These are phyloP conservation scores for Didymella exigua DNA, from an alignment of 2,329 filamentous ascomycete species.

Conservation along the genomic window DNA sequence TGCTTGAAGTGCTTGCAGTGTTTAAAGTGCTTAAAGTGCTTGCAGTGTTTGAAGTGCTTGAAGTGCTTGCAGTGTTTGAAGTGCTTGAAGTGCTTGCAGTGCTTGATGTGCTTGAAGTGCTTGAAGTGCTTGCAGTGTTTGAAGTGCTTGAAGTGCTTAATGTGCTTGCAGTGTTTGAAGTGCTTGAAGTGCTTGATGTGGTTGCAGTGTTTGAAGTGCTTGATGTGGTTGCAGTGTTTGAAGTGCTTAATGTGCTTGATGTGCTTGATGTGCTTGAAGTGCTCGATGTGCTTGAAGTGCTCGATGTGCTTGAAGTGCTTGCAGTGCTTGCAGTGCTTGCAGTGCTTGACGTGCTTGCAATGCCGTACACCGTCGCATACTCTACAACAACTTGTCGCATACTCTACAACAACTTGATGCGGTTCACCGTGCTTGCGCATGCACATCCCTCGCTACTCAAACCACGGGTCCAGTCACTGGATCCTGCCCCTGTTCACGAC, in stretches of 20 bases:
- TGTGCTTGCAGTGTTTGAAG: too few species aligned
- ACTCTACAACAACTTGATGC: too few species aligned
- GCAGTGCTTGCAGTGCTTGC: not conserved
- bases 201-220: not conserved
- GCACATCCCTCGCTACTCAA: constrained; percentile 16
- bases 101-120: too few species aligned
- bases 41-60: too few species aligned
- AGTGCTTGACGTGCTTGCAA: too few species aligned
- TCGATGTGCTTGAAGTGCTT: not conserved
- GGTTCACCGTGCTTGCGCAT: too few species aligned
- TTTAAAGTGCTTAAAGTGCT: not conserved
- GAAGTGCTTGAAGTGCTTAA: too few species aligned
- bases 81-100: too few species aligned
- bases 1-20: not conserved
- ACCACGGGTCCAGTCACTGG: constrained; percentile 39
- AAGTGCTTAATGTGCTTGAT: not conserved
- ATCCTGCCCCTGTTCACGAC: constrained; percentile 94
- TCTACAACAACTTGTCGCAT: too few species aligned
- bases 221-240: not conserved
- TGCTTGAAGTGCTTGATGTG: not conserved
- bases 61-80: too few species aligned
- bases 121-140: too few species aligned
- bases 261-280: not conserved
- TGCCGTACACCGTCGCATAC: too few species aligned
- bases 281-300: not conserved